A percentile compares a stretch with the other conserved stretches of the same genome.
Evolutionary conservation across 164 flowering plant genomes (phyloP).

Genomic region (Tetrastigma voinierianum): DNA sequence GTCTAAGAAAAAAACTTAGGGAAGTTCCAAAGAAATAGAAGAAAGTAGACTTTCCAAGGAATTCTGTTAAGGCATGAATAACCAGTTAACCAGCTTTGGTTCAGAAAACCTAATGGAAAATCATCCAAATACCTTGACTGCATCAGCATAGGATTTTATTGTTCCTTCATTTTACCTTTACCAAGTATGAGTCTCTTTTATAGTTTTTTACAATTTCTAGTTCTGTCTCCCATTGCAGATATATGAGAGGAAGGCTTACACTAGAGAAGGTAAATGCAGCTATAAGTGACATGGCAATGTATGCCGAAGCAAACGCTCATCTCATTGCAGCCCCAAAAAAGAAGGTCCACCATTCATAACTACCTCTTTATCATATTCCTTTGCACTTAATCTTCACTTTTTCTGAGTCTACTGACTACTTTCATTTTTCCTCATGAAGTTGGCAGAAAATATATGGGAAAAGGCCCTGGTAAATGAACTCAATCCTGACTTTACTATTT

Average conservation of each 20-base stretch:
- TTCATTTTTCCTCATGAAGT: conserved; percentile 42
- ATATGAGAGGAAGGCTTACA: conserved; percentile 95
- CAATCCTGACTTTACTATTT: not conserved
- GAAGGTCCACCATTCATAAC: conserved; percentile 40
- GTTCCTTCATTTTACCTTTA: not conserved
- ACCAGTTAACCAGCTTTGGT: too few relatives aligned
- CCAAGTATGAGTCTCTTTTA: not conserved
- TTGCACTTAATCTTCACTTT: not conserved
- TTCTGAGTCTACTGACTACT: conserved; percentile 32
- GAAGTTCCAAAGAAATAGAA: too few relatives aligned
- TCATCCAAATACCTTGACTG: too few relatives aligned
- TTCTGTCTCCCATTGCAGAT: conserved; percentile 41
- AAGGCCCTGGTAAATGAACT: conserved; percentile 75
- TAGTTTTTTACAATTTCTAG: not conserved
- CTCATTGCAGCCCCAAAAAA: conserved; percentile 76
- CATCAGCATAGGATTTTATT: not conserved
- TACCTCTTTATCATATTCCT: not conserved
- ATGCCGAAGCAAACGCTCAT: conserved; percentile 88
- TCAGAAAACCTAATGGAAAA: too few relatives aligned
- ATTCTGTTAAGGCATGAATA: too few relatives aligned
- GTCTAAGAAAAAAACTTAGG: too few relatives aligned
- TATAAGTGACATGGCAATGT: conserved; percentile 81
- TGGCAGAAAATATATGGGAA: conserved; percentile 71
- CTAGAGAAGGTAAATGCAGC: conserved; percentile 90
- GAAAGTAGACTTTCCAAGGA: too few relatives aligned